phyloP scores from a whole-genome alignment of 148 eudicot species.

The Rhododendron griersonianum region DNA sequence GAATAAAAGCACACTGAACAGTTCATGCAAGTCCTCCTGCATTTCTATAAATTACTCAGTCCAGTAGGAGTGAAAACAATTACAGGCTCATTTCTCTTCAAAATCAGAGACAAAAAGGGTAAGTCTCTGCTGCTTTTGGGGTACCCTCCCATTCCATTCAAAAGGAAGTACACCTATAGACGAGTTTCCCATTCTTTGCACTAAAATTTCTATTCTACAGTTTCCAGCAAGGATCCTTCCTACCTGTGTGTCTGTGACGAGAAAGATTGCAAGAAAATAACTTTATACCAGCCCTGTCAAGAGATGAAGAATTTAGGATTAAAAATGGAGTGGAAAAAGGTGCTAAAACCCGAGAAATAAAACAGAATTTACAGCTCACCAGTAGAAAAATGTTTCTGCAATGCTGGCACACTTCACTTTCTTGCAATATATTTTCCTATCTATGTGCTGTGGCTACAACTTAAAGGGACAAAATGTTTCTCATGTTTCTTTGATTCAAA shows the following conservation, averaged over 20 bases:
- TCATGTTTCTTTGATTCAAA: constrained; percentile 2
- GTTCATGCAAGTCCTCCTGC: not conserved
- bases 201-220: not conserved
- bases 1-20: not conserved
- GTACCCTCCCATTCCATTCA: not conserved
- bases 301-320: not conserved
- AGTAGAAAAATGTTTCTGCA: not conserved
- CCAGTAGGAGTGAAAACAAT: not conserved
- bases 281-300: not conserved
- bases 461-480: not conserved
- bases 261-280: not conserved
- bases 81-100: not conserved
- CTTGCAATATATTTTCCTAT: not conserved
- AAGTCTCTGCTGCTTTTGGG: not conserved
- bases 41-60: not conserved
- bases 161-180: not conserved
- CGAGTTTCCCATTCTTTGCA: not conserved
- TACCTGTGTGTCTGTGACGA: not conserved
- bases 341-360: not conserved
- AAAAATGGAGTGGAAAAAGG: not conserved
- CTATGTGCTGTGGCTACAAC: not conserved
- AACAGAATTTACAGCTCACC: constrained; percentile 7
- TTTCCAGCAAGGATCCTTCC: not conserved
- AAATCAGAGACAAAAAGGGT: not conserved
- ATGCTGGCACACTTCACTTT: not conserved